Percentiles rank a stretch among this genome's conserved stretches.
phyloP scores from a whole-genome alignment of 345 rosid genomes.

The Orychophragmus violaceus region DNA sequence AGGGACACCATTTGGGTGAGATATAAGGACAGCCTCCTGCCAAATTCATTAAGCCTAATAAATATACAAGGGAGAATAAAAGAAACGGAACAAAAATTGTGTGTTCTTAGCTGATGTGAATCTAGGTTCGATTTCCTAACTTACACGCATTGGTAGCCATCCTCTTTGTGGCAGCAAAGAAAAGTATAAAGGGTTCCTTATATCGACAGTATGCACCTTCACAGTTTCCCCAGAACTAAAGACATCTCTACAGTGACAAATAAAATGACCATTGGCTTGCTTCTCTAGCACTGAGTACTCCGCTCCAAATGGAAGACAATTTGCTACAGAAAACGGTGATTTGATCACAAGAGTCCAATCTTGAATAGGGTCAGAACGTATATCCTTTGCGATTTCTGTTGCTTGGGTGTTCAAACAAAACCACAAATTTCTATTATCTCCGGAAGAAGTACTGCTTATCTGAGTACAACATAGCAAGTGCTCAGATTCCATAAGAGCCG shows the following conservation, averaged over 20 bases:
- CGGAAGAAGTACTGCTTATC: constrained; percentile 56
- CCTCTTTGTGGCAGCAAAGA: constrained; percentile 80
- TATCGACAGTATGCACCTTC: constrained; percentile 67
- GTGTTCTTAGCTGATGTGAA: constrained; percentile 7
- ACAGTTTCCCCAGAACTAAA: constrained; percentile 60
- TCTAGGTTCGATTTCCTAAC: constrained; percentile 13
- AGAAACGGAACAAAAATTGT: background rate
- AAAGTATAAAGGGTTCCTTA: constrained; percentile 61
- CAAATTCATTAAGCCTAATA: constrained; percentile 14
- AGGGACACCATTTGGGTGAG: constrained; percentile 70
- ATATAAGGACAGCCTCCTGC: constrained; percentile 86
- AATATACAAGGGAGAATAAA: constrained; percentile 2
- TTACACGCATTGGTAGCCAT: constrained; percentile 80
- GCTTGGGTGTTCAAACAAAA: constrained; percentile 76
- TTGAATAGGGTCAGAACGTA: constrained; percentile 65
- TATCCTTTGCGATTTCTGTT: constrained; percentile 74
- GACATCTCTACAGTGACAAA: constrained; percentile 61
- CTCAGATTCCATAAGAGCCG: constrained; percentile 61
- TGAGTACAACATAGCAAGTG: constrained; percentile 64
- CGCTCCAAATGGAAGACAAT: constrained; percentile 78
- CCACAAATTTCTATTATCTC: constrained; percentile 53
- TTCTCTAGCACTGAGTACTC: constrained; percentile 74
- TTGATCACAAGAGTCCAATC: constrained; percentile 88
- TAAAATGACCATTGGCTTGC: constrained; percentile 58
- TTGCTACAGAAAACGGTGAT: constrained; percentile 73